Evolutionary conservation across 805 yeast genomes (phyloP), one percentile per base, ranked within the genome.

Genomic region (Yamadazyma takamatsuzukensis): DNA sequence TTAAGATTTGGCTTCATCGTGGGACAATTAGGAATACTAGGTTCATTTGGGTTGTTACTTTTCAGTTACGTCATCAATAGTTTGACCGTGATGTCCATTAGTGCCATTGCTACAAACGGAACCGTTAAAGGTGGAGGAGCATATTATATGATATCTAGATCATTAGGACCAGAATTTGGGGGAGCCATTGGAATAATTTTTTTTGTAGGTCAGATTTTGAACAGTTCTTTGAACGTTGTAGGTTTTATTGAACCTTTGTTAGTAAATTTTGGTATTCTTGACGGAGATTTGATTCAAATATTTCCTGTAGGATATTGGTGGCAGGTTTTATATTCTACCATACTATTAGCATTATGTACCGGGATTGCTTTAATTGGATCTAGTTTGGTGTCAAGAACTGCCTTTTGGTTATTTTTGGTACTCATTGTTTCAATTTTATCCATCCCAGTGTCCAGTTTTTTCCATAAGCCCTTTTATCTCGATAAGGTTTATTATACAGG

Each of bases 41-140:
- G 97, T 4, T 70, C 95, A 3, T 47, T 88, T 15, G 58, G 76
- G 1, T 59, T 90, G 15, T 63, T 93, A 23, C 34, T 80, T 2
- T 54, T 87, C 54, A 83, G 95, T 29, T 93, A 89, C 54, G 52
- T 77, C 3, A 87, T 93, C 41, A 83, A 90, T 53, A 65, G 87
- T 5, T 65, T 93, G 35, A 93, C 98, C 0, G 86, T 95, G 0
- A 59, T 93, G 44, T 85, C 96, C 14, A 80, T 93, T 37, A 84
- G 95, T 34, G 98, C 98, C 1, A 93, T 93, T 40, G 87, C 97
- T 2, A 93, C 99, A 2, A 93, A 93, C 53, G 99, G 99, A 15
- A 87, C 95, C 0, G 97, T 93, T 2, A 76, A 88, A 45, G 97
- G 97, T 10, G 99, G 99, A 11, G 99, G 99, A 29, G 97, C 97